Conservation (phyloP, 1,139 yeast genomes). For the Debaryomyces sp. region DNA sequence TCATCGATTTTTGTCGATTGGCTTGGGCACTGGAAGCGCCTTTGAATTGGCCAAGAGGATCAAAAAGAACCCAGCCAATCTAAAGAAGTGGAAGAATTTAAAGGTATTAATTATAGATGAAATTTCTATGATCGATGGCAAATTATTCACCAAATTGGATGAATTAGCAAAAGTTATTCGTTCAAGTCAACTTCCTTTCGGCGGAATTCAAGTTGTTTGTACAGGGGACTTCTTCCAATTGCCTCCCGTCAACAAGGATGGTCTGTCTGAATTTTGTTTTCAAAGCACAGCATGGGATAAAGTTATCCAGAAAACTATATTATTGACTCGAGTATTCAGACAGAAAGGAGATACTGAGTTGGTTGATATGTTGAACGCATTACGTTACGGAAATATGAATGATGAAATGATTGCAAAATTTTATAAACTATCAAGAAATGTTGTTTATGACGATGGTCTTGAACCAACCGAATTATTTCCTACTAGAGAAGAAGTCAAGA, state of each 20-base stretch:
- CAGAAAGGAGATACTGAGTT: slow-evolving; percentile 70
- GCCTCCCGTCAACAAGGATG: slow-evolving; percentile 69
- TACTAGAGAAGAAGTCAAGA: slow-evolving; percentile 71
- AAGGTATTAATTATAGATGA: slow-evolving; percentile 76
- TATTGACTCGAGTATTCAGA: slow-evolving; percentile 68
- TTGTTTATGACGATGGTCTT: slow-evolving; percentile 69
- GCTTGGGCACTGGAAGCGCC: slow-evolving; percentile 61
- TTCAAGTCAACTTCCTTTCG: slow-evolving; percentile 57
- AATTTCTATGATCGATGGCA: slow-evolving; percentile 80
- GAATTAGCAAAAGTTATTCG: slow-evolving; percentile 58
- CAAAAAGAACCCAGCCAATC: slow-evolving; percentile 42
- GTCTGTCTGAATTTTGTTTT: slow-evolving; percentile 53
- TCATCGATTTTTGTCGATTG: slow-evolving; percentile 78
- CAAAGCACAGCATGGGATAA: slow-evolving; percentile 59
- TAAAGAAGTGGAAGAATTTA: slow-evolving; percentile 61
- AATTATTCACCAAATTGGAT: slow-evolving; percentile 65
- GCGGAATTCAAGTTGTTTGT: slow-evolving; percentile 77
- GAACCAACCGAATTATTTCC: slow-evolving; percentile 83
- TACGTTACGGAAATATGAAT: slow-evolving; percentile 68
- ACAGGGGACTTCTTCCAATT: slow-evolving; percentile 88
- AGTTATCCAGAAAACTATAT: slow-evolving; percentile 55
- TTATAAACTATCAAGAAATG: slow-evolving; percentile 50
- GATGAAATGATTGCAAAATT: slow-evolving; percentile 48
- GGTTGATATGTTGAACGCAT: slow-evolving; percentile 71
- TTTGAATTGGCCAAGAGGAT: slow-evolving; percentile 48